Evolutionary conservation across 305 asterid species (phyloP).

Genomic region (Coffea humblotiana): DNA sequence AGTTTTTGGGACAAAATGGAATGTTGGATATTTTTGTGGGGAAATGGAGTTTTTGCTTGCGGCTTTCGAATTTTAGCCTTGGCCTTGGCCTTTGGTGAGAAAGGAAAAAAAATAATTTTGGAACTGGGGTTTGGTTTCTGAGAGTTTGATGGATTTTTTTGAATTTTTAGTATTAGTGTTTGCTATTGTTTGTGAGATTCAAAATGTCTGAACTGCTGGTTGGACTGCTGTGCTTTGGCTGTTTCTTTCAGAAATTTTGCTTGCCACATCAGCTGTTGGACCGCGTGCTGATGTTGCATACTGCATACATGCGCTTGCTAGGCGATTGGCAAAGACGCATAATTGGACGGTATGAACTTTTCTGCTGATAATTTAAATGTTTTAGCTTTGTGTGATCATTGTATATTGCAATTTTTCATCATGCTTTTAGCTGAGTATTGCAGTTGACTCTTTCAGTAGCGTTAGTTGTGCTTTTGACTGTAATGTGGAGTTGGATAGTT

Average conservation of each 20-base stretch:
- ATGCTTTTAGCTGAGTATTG: neutral
- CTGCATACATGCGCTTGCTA: conserved; percentile 86
- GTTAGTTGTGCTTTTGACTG: neutral
- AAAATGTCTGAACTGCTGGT: conserved; percentile 36
- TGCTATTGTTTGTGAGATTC: conserved; percentile 11
- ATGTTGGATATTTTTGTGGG: conserved; percentile 4
- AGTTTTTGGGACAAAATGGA: conserved; percentile 5
- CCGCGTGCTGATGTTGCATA: conserved; percentile 98
- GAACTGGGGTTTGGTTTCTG: neutral
- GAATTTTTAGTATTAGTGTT: conserved; percentile 5
- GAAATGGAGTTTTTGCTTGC: neutral
- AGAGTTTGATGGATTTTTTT: neutral
- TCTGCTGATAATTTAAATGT: conserved; percentile 3
- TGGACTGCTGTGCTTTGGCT: conserved; percentile 39
- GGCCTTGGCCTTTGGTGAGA: no score
- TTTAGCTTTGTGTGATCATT: neutral
- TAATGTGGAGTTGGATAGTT: neutral
- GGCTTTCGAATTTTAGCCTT: neutral
- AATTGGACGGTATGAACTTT: conserved; percentile 90
- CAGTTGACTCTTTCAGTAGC: neutral
- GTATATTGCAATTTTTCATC: neutral
- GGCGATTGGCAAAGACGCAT: conserved; percentile 93
- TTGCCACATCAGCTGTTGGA: conserved; percentile 77
- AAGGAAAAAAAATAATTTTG: neutral
- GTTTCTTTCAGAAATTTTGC: conserved; percentile 85